phyloP scores from a whole-genome alignment of 441 rosid species.

The Adansonia grandidieri region DNA sequence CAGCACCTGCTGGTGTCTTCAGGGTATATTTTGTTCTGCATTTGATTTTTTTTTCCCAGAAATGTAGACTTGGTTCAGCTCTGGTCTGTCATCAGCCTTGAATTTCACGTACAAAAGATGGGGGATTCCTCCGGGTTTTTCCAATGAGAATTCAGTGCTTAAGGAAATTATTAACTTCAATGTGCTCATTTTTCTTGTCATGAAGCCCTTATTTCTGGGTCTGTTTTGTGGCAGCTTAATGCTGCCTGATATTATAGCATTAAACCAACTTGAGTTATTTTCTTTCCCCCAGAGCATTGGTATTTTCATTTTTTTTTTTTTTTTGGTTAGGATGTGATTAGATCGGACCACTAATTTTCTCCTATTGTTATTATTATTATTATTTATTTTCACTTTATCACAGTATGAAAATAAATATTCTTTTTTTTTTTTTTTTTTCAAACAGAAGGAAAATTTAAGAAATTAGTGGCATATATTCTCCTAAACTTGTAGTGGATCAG shows the following conservation, averaged over 20 bases:
- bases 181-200: not conserved
- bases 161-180: not conserved
- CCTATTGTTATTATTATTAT: not conserved
- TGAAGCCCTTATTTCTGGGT: not conserved
- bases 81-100: not conserved
- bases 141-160: not conserved
- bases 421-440: not conserved
- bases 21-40: not conserved
- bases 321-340: not conserved
- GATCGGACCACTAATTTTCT: not conserved
- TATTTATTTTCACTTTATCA: not conserved
- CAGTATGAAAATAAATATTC: not conserved
- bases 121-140: not conserved
- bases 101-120: not conserved
- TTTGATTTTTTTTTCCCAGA: not conserved
- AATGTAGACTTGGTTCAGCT: not conserved
- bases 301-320: not conserved
- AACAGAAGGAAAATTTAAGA: not conserved
- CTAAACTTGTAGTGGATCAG: constrained; percentile 52
- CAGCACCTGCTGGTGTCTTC: not conserved
- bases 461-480: constrained; percentile 52
- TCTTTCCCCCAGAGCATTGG: not conserved
- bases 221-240: not conserved
- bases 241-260: not conserved
- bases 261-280: not conserved